Evolutionary conservation across 768 basidiomycete genomes (phyloP).

Genomic region (Cantharellus anzutake): DNA sequence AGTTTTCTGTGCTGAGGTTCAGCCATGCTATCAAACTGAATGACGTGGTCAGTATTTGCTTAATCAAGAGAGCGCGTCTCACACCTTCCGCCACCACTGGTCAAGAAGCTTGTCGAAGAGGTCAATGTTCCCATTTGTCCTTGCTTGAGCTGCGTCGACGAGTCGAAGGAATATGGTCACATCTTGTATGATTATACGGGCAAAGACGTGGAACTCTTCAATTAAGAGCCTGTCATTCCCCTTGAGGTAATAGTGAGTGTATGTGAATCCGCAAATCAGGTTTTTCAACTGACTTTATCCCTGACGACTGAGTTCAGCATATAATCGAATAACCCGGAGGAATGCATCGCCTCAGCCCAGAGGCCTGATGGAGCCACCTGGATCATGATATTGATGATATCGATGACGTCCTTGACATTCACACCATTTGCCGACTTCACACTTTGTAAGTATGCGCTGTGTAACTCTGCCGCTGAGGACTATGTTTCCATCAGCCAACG

Average conservation of each 20-base stretch:
- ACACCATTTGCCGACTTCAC: slow-evolving; percentile 30
- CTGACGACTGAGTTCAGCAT: slow-evolving; percentile 40
- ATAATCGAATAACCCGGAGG: slow-evolving; percentile 49
- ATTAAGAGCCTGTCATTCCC: slow-evolving; percentile 23
- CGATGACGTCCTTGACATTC: slow-evolving; percentile 48
- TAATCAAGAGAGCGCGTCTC: neutral
- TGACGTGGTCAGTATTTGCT: neutral
- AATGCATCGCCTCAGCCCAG: slow-evolving; percentile 61
- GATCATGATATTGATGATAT: slow-evolving; percentile 36
- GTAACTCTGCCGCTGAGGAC: slow-evolving; percentile 22
- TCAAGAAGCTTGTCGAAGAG: slow-evolving; percentile 51
- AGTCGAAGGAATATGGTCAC: slow-evolving; percentile 49
- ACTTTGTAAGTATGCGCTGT: slow-evolving; percentile 34
- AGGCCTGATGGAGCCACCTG: slow-evolving; percentile 40
- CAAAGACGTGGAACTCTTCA: slow-evolving; percentile 53
- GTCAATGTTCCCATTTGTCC: slow-evolving; percentile 21
- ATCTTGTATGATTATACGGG: slow-evolving; percentile 53
- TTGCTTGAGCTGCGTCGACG: slow-evolving; percentile 38
- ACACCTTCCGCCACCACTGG: slow-evolving; percentile 58
- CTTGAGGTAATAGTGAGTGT: neutral
- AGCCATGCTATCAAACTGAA: slow-evolving; percentile 78
- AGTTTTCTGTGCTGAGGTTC: slow-evolving; percentile 73
- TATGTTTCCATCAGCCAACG: too few relatives aligned
- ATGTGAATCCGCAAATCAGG: neutral
- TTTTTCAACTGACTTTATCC: slow-evolving; percentile 34